Percentiles rank a stretch among this genome's conserved stretches.
Conservation (phyloP, 805 yeast genomes). For the Ogataea salicorniae region DNA sequence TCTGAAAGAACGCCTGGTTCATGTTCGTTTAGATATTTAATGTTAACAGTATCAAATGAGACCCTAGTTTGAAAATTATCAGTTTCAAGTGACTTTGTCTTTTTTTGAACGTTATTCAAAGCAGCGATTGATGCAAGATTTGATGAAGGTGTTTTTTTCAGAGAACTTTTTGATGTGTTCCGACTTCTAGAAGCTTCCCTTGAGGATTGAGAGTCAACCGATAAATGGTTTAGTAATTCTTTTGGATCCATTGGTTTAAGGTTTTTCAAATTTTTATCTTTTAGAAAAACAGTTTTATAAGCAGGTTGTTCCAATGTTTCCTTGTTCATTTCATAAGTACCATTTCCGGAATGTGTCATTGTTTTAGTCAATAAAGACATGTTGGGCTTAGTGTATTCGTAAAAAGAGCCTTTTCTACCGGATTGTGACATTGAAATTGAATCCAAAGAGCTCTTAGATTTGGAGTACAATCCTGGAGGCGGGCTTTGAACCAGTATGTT, state of each 20-base stretch:
- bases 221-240: constrained; percentile 6
- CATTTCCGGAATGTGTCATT: constrained; percentile 23
- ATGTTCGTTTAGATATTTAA: constrained; percentile 26
- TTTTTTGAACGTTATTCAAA: background rate
- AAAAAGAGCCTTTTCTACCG: background rate
- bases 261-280: constrained; percentile 10
- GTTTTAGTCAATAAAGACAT: constrained; percentile 10
- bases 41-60: constrained; percentile 52
- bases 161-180: background rate
- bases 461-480: background rate
- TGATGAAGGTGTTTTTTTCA: background rate
- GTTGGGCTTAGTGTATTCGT: background rate
- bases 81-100: background rate
- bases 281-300: constrained; percentile 23
- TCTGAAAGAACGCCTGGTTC: constrained; percentile 2
- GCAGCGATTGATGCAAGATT: background rate
- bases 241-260: constrained; percentile 21
- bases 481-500: background rate
- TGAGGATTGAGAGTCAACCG: background rate
- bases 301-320: constrained; percentile 6
- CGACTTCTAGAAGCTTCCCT: background rate
- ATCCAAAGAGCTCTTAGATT: background rate
- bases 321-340: constrained; percentile 7
- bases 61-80: constrained; percentile 31
- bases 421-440: background rate